Base-by-base conservation (phyloP, 306 rosid species). In the Ceratonia siliqua region DNA sequence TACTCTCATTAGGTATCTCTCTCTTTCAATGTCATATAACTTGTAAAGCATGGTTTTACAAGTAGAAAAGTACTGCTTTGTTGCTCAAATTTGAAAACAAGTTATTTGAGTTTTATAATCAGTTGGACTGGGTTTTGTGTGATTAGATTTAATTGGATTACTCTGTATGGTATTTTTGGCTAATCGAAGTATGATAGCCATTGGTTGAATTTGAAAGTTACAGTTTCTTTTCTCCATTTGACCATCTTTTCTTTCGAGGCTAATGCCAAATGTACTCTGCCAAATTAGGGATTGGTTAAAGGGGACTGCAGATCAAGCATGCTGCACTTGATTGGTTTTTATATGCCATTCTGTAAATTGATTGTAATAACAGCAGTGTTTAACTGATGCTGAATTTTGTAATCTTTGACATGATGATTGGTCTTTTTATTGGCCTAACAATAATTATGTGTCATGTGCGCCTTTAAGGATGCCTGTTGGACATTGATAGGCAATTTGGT, bases 1-100 rank as follows among this genome's bases (percentile, higher is more conserved):
- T 74, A 93, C 98, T 6, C 89, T 93, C 30, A 91, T 93, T 58
- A 93, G 98, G 98, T 93, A 6, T 58, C 63, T 63, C 67, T 83
- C 81, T 76, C 76, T 55, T 68, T 58, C 62, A 41, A 10, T 54
- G 28, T 17, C 57, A 30, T 58, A 42, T 30, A 28, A 70, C 55
- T 77, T 32, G 17, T 54, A n/a, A 36, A 27, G 21, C 27, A 36
- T 65, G 52, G 56, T 72, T 53, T 62, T 74, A 41, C 1, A 66
- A 53, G 33, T 54, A 70, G 45, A 41, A 9, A 41, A 10, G 2
- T 41, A 41, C 45, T 10, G 45, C 45, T 41, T 66, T 59, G 57
- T 62, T 45, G 27, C 70, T 24, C 9, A 25, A 41, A 41, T 41
- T 11, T 41, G 42, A 45, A 65, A 46, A 33, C 27, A 1, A 18